Evolutionary conservation across 164 flowering plant genomes (phyloP).

Genomic region (Vitis riparia): DNA sequence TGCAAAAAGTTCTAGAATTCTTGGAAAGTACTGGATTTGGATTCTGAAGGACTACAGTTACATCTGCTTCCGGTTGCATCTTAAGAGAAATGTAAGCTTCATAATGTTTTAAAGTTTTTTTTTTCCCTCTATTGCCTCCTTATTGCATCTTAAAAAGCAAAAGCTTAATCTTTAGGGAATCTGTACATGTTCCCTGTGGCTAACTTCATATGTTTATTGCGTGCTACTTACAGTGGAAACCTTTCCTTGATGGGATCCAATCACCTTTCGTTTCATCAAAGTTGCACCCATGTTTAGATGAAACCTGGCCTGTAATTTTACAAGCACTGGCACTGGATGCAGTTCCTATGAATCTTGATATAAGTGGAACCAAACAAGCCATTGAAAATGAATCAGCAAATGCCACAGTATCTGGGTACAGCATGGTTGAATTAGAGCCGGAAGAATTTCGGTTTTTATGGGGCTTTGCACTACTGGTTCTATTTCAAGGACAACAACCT

Average conservation of each 20-base stretch:
- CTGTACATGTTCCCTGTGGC: neutral
- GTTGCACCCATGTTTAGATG: slow-evolving; percentile 73
- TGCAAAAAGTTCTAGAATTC: slow-evolving; percentile 62
- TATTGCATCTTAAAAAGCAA: neutral
- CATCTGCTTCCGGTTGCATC: slow-evolving; percentile 56
- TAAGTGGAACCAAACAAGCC: slow-evolving; percentile 26
- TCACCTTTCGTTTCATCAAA: slow-evolving; percentile 67
- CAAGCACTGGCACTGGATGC: slow-evolving; percentile 90
- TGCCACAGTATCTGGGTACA: slow-evolving; percentile 64
- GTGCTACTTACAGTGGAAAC: slow-evolving; percentile 58
- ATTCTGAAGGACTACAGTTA: slow-evolving; percentile 66
- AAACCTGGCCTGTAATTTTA: slow-evolving; percentile 92
- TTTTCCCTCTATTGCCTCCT: neutral
- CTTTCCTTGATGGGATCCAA: slow-evolving; percentile 85
- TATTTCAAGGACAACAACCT: slow-evolving; percentile 64
- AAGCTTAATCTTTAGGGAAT: neutral
- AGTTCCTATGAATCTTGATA: slow-evolving; percentile 46
- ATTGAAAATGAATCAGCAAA: slow-evolving; percentile 27
- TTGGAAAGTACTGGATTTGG: slow-evolving; percentile 82
- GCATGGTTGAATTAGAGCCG: slow-evolving; percentile 67
- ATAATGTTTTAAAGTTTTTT: neutral
- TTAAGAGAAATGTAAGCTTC: slow-evolving; percentile 56
- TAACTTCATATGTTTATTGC: slow-evolving; percentile 8
- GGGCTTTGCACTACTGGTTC: slow-evolving; percentile 76
- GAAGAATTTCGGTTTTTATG: slow-evolving; percentile 76